Percentiles rank a stretch among this genome's conserved stretches.
These are phyloP conservation scores for Graphilbum fragrans DNA, from an alignment of 2,329 filamentous ascomycete genomes.

Conservation along the genomic window DNA sequence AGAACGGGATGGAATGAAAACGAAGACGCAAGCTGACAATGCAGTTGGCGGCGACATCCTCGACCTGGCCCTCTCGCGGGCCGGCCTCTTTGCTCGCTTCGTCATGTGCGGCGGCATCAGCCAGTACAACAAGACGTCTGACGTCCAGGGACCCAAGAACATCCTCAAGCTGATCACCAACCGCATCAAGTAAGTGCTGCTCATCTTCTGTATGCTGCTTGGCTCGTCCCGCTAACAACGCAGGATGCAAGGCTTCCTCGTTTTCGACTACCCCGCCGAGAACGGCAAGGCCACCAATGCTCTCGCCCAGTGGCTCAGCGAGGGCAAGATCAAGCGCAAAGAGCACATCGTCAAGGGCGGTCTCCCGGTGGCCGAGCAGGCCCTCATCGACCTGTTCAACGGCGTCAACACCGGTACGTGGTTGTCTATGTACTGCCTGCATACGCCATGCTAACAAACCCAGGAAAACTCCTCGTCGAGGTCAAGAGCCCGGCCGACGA, in stretches of 20 bases:
- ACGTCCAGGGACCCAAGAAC: constrained; percentile 40
- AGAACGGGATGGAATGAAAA: too few relatives aligned
- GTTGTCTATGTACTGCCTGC: background rate
- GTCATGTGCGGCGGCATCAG: constrained; percentile 62
- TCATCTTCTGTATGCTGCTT: background rate
- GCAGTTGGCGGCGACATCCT: constrained; percentile 56
- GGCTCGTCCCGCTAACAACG: background rate
- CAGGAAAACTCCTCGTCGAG: constrained; percentile 13
- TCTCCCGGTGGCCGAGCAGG: constrained; percentile 48
- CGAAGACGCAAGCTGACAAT: background rate
- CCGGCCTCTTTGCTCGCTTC: constrained; percentile 50
- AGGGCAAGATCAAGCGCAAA: constrained; percentile 60
- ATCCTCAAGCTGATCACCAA: constrained; percentile 16
- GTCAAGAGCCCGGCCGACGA: constrained; percentile 11
- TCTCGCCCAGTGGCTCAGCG: constrained; percentile 53
- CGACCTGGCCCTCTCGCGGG: constrained; percentile 51
- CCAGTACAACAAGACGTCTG: constrained; percentile 52
- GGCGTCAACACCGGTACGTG: constrained; percentile 53
- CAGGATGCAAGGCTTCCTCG: constrained; percentile 57
- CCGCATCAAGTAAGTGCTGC: constrained; percentile 38
- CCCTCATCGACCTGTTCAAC: constrained; percentile 50
- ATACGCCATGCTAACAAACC: background rate
- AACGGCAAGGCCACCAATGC: constrained; percentile 46
- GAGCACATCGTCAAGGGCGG: constrained; percentile 63
- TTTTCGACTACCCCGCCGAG: constrained; percentile 51